phyloP scores from a whole-genome alignment of 371 early-diverging fungal species.

The Racocetra persica region DNA sequence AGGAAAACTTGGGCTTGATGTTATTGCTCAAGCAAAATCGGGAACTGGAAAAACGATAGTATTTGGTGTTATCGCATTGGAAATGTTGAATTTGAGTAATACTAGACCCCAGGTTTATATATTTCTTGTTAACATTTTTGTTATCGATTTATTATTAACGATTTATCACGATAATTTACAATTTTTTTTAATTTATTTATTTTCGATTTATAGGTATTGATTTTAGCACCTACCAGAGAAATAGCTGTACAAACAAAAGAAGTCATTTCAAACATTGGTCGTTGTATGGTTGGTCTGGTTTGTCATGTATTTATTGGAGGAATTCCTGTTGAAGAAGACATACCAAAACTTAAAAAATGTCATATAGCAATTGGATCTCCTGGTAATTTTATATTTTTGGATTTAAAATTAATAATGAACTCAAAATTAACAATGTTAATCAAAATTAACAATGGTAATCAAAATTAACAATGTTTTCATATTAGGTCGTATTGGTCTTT shows the following conservation, averaged over 20 bases:
- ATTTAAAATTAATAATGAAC: no score
- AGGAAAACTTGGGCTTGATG: conserved; percentile 80
- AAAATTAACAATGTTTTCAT: conserved; percentile 67
- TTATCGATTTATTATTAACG: neutral
- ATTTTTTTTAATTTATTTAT: neutral
- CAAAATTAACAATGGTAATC: no score
- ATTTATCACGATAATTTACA: no score
- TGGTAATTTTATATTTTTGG: no score
- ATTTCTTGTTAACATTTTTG: neutral
- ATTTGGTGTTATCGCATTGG: conserved; percentile 90
- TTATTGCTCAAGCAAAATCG: conserved; percentile 94
- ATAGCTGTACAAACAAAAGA: conserved; percentile 90
- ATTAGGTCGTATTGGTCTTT: conserved; percentile 79
- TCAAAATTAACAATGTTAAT: no score
- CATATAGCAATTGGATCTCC: conserved; percentile 93
- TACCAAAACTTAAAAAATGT: conserved; percentile 67
- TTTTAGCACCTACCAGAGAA: conserved; percentile 93
- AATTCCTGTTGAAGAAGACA: conserved; percentile 72
- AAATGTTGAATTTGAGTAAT: conserved; percentile 63
- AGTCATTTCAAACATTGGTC: conserved; percentile 70
- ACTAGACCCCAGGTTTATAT: conserved; percentile 29
- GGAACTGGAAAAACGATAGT: conserved; percentile 98
- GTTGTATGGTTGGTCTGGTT: conserved; percentile 59
- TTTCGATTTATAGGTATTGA: conserved; percentile 71
- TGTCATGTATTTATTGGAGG: conserved; percentile 93